Base-by-base conservation (phyloP, 805 yeast species). In the Sugiyamaella qingdaonensis region DNA sequence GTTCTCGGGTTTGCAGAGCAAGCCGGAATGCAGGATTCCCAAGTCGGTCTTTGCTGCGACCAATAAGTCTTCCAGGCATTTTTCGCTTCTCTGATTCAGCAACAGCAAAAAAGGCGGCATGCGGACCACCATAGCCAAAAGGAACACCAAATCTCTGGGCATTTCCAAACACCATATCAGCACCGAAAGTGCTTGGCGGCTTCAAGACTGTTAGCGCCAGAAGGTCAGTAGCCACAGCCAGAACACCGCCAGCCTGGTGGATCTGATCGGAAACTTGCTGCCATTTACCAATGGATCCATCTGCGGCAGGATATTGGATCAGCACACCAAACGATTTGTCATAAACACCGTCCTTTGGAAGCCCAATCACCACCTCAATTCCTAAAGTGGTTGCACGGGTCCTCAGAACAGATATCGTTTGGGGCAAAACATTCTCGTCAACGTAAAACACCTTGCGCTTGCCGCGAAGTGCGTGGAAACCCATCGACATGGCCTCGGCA, bases 131-230 rank as follows among this genome's bases (percentile, higher is more conserved):
- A 67, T 83, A 94, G 5, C 98, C 99, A 75, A 92, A 80, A 52
- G 99, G 98, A 37, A 92, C 97, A 64, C 99, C 99, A 63, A 94
- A 89, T 69, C 99, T 79, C 76, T 94, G 99, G 3, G 97, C 79
- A 8, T 90, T 82, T 46, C 99, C 99, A 44, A 94, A 74, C 1
- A 86, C 97, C 48, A 94, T 86, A 68, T 94, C 99, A 42, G 98
- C 98, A 52, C 89, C 90, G 63, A 86, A 88, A 39, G 80, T 77
- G 16, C 86, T 74, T 2, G 99, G 99, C 14, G 97, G 87, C 62
- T 85, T 82, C 55, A 92, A 72, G 41, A 94, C 68, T 0, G 97
- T 88, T 61, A 94, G 77, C 1, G 98, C 97, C 69, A 94, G 75
- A 57, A 92, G 75, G 69, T 94, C 99, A 19, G 97, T 79, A n/a